Percentiles rank a stretch among this genome's conserved stretches.
These are phyloP conservation scores for Hondaea fermentalgiana DNA, from an alignment of 108 stramenopile species.

Conservation along the genomic window DNA sequence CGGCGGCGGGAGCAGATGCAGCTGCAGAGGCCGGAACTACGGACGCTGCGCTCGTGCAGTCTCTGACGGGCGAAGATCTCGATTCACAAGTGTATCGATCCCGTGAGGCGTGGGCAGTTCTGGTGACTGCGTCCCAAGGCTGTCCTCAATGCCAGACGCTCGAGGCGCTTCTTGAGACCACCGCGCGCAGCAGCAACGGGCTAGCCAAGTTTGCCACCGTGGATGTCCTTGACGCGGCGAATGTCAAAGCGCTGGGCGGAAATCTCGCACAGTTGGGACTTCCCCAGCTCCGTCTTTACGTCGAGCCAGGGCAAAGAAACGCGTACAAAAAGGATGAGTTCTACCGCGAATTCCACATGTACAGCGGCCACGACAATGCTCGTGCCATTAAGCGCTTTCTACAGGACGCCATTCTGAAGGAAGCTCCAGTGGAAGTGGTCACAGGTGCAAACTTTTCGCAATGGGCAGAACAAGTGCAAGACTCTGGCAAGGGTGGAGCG, in stretches of 20 bases:
- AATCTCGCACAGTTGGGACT: neutral
- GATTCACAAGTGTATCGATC: neutral
- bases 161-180: neutral
- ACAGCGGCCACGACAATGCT: neutral
- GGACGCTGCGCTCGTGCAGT: neutral
- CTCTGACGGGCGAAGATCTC: neutral
- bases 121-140: neutral
- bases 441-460: neutral
- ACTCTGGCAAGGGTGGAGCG: neutral
- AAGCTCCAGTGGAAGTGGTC: neutral
- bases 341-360: neutral
- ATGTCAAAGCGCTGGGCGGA: neutral
- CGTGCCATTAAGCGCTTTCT: neutral
- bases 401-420: neutral
- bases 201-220: neutral
- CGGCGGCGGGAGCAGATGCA: too few relatives aligned
- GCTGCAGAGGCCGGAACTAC: too few relatives aligned
- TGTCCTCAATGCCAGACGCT: neutral
- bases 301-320: neutral
- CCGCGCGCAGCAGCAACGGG: neutral
- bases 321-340: conserved; percentile 9
- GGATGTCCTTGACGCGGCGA: neutral
- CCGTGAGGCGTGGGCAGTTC: neutral
- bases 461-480: neutral
- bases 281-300: neutral